Evolutionary conservation across 306 rosid genomes (phyloP), one percentile per base, ranked within the genome.

Genomic region (Vigna angularis): DNA sequence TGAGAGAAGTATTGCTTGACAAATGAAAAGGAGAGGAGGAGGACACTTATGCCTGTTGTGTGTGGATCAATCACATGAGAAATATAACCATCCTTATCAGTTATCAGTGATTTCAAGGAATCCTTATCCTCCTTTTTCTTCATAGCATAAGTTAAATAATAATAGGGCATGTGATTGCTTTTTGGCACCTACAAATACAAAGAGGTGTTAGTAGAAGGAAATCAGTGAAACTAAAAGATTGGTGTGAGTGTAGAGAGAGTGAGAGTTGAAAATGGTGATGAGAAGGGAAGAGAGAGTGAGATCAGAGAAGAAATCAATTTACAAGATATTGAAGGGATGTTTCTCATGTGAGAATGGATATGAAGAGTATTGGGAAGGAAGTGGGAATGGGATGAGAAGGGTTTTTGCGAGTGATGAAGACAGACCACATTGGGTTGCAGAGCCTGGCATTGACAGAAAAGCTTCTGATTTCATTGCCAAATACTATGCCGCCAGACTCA

Each of bases 391-490:
- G 3, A 26, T 26, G 9, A 81, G 84, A 72, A 83, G 91, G 73
- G 75, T 87, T 59, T 90, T 85, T 82, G 69, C 86, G 4, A 90
- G 97, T 10, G 93, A 92, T 78, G 88, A 87, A 74, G 95, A 90
- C 28, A 69, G 82, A 68, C 72, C 85, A 1, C 76, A 74, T 16
- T 92, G 90, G 93, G 68, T 86, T 40, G 93, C 87, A 5, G 97
- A 92, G 73, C 95, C 97, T 44, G 93, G 92, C 22, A 92, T 92
- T 67, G 97, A 92, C 70, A 85, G 83, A 30, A 90, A 83, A 75
- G 97, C 97, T 14, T 50, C 91, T 32, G 94, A 73, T 56, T 90
- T 90, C 87, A 91, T 91, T 71, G 87, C 88, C 40, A 87, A 74
- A 67, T 88, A 88, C 78, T 83, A 90, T 42, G 95, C 83, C 13